Conservation (phyloP, 108 stramenopile genomes). For the Conticribra guillardii region DNA sequence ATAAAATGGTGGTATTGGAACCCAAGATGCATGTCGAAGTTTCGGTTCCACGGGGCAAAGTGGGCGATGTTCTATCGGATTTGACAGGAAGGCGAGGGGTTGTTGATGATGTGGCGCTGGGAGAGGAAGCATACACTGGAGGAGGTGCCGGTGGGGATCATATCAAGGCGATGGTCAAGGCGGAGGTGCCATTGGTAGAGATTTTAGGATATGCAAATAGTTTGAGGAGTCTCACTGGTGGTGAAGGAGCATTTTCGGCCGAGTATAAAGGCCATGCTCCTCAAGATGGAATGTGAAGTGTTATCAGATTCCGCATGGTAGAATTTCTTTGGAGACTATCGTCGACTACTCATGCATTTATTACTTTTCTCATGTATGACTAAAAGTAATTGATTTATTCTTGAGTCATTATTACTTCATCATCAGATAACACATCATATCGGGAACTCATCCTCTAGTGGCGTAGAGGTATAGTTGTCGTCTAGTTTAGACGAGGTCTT, state of each 20-base stretch:
- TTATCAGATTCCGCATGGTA: no score
- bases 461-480: no score
- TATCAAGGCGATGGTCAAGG: slow-evolving; percentile 73
- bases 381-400: no score
- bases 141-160: slow-evolving; percentile 28
- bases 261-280: slow-evolving; percentile 83
- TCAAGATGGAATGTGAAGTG: no score
- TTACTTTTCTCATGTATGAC: no score
- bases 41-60: slow-evolving; percentile 71
- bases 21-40: slow-evolving; percentile 88
- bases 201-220: slow-evolving; percentile 89
- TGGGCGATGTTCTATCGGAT: slow-evolving; percentile 88
- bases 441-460: no score
- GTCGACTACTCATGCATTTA: no score
- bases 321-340: no score
- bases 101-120: slow-evolving; percentile 79
- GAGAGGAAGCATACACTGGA: slow-evolving; percentile 33
- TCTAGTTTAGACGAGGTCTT: no score
- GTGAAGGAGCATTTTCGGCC: slow-evolving; percentile 84
- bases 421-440: no score
- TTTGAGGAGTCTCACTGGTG: slow-evolving; percentile 82
- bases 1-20: slow-evolving; percentile 64
- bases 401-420: no score
- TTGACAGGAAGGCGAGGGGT: slow-evolving; percentile 80
- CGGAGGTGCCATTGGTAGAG: slow-evolving; percentile 84